Evolutionary conservation across 805 yeast genomes (phyloP).

Genomic region (Kregervanrija delftensis): DNA sequence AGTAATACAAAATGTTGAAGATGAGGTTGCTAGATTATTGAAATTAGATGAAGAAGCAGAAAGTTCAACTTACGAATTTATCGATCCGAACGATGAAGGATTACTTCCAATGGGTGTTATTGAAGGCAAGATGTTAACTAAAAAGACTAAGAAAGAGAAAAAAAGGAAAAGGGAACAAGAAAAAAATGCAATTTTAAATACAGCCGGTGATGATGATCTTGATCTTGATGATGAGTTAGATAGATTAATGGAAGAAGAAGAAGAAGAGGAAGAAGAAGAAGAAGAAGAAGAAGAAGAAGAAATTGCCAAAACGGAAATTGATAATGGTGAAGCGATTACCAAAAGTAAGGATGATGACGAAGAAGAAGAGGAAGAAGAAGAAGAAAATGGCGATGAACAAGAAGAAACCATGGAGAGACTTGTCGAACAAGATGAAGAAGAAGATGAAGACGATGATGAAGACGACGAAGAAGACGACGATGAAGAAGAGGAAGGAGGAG

Average conservation of each 20-base stretch:
- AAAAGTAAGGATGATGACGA: slow-evolving; percentile 35
- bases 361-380: slow-evolving; percentile 11
- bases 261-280: slow-evolving; percentile 33
- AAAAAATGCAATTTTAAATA: neutral
- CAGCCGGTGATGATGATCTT: slow-evolving; percentile 27
- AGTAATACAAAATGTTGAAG: slow-evolving; percentile 72
- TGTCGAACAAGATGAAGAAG: slow-evolving; percentile 34
- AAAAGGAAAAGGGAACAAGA: slow-evolving; percentile 12
- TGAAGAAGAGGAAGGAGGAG: slow-evolving; percentile 43
- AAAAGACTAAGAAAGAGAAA: slow-evolving; percentile 19
- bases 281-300: slow-evolving; percentile 19
- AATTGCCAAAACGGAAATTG: slow-evolving; percentile 26
- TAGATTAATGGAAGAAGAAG: slow-evolving; percentile 15
- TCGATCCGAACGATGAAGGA: slow-evolving; percentile 33
- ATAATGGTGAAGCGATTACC: slow-evolving; percentile 39
- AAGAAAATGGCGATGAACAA: slow-evolving; percentile 29
- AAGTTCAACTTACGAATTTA: slow-evolving; percentile 66
- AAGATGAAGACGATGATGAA: slow-evolving; percentile 35
- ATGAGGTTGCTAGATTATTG: slow-evolving; percentile 69
- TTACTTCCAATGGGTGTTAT: slow-evolving; percentile 30
- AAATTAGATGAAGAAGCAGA: slow-evolving; percentile 78
- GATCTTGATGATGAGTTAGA: slow-evolving; percentile 22
- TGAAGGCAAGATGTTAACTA: slow-evolving; percentile 16
- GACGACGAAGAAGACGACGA: slow-evolving; percentile 38
- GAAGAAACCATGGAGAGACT: slow-evolving; percentile 9